A percentile compares a stretch with the other conserved stretches of the same genome.
phyloP scores from a whole-genome alignment of 768 basidiomycete species.

The Lentinula boryana region DNA sequence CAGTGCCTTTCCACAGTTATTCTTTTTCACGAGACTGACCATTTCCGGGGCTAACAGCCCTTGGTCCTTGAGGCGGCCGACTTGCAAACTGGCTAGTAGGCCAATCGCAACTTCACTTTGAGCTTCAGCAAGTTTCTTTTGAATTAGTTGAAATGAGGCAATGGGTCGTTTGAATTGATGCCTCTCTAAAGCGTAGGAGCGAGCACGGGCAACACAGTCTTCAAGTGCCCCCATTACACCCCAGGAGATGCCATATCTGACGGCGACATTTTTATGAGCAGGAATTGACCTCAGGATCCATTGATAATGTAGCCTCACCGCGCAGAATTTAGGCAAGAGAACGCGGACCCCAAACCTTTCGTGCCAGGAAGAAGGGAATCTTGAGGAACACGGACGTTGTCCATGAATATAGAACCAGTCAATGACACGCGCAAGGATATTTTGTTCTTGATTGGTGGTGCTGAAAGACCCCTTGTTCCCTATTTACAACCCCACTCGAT shows the following conservation, averaged over 20 bases:
- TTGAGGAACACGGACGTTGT: slow-evolving; percentile 72
- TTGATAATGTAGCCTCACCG: slow-evolving; percentile 31
- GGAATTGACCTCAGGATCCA: not conserved
- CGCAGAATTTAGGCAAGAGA: slow-evolving; percentile 90
- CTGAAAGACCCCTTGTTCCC: slow-evolving; percentile 77
- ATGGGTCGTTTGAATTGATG: slow-evolving; percentile 87
- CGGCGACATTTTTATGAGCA: not conserved
- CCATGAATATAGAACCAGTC: slow-evolving; percentile 90
- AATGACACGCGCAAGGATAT: slow-evolving; percentile 80
- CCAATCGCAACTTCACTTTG: slow-evolving; percentile 82
- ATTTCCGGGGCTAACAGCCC: slow-evolving; percentile 78
- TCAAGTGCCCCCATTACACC: slow-evolving; percentile 95
- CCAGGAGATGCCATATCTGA: slow-evolving; percentile 85
- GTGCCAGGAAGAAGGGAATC: slow-evolving; percentile 74
- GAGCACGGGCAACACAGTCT: slow-evolving; percentile 75
- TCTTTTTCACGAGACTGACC: slow-evolving; percentile 92
- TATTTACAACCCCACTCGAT: slow-evolving; percentile 19
- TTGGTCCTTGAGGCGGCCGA: slow-evolving; percentile 82
- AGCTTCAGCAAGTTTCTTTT: slow-evolving; percentile 95
- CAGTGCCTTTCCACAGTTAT: slow-evolving; percentile 93
- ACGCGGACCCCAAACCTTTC: slow-evolving; percentile 76
- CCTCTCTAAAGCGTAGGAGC: slow-evolving; percentile 83
- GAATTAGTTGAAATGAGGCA: slow-evolving; percentile 94
- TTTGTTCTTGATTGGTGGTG: slow-evolving; percentile 91
- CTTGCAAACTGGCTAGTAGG: slow-evolving; percentile 67